Conservation (phyloP, 108 stramenopile genomes). For the Cyclotella choctawhatcheeana region DNA sequence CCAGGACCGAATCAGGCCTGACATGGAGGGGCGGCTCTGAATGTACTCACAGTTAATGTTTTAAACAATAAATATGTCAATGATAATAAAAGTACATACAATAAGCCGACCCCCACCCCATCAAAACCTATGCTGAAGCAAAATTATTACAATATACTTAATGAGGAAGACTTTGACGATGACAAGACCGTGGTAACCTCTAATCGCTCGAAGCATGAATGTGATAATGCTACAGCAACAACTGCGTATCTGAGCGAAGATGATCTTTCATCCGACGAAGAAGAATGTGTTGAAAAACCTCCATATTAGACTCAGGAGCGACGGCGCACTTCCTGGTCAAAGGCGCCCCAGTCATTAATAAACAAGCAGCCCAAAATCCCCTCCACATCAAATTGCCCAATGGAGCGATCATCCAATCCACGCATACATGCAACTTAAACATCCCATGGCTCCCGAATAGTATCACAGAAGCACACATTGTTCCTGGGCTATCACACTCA, state of each 20-base stretch:
- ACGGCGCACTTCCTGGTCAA: constrained; percentile 19
- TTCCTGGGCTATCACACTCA: constrained; percentile 22
- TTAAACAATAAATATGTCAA: not conserved
- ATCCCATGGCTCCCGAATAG: constrained; percentile 17
- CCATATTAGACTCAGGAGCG: constrained; percentile 12
- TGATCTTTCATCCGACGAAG: not conserved
- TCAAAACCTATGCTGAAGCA: not conserved
- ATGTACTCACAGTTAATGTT: constrained; percentile 5
- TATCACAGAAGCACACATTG: constrained; percentile 25
- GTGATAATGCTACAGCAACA: not conserved
- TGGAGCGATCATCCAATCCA: constrained; percentile 22
- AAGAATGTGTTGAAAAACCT: no score
- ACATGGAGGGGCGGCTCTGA: constrained; percentile 15
- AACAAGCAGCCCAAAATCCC: constrained; percentile 1
- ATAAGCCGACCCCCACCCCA: constrained; percentile 17
- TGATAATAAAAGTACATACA: not conserved
- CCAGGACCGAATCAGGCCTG: constrained; percentile 20
- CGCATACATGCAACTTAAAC: constrained; percentile 28
- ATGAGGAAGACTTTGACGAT: constrained; percentile 12
- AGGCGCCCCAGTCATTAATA: constrained; percentile 20
- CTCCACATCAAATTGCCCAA: constrained; percentile 19
- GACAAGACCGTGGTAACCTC: constrained; percentile 8
- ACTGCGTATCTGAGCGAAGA: not conserved
- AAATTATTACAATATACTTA: not conserved
- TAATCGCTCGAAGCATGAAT: not conserved